Evolutionary conservation across 208 protist species (phyloP), one percentile per base, ranked within the genome.

Genomic region (Trichomonas vaginalis): DNA sequence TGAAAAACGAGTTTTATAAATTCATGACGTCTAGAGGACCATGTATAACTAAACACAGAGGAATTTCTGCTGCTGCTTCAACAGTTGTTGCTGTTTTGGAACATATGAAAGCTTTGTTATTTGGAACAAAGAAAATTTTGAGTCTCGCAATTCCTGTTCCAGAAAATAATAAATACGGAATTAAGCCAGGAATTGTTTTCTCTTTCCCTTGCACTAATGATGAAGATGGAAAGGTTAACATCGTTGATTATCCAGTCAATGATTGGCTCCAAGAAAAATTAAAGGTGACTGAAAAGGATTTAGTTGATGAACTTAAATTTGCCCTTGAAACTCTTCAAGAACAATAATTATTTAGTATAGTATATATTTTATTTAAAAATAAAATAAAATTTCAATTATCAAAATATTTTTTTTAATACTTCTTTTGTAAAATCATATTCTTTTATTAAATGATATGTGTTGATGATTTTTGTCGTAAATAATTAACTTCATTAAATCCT

Each of bases 21-120:
- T 96, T 42, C 9, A 98, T 99, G 51, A 98, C 98, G 96, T 88
- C 98, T 47, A 97, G 99, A 92, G 99, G 98, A 83, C 97, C 96
- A 14, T 98, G 97, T 32, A 97, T 99, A 80, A 98, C 99, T 95
- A 97, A 98, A 46, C 95, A 97, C 10, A 47, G 98, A 47, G 97
- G 98, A 48, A 40, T 98, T 47, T 98, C 97, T 21, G 98, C 97
- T 1, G 98, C 98, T 90, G 97, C 98, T 39, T 99, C 98, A 17
- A 98, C 99, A 40, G 98, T 98, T 47, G 97, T 97, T 40, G 95
- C 95, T 45, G 98, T 98, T 45, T 96, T 97, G 56, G 46, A 96
- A 70, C 97, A 98, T 88, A 96, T 98, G 45, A 95, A 95, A 82
- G 97, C 98, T 95, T 98, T 97, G 97, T 45, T 96, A 40, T n/a